These are phyloP conservation scores for Pythium pectinolyticum DNA, from an alignment of 352 stramenopile species.

Conservation along the genomic window DNA sequence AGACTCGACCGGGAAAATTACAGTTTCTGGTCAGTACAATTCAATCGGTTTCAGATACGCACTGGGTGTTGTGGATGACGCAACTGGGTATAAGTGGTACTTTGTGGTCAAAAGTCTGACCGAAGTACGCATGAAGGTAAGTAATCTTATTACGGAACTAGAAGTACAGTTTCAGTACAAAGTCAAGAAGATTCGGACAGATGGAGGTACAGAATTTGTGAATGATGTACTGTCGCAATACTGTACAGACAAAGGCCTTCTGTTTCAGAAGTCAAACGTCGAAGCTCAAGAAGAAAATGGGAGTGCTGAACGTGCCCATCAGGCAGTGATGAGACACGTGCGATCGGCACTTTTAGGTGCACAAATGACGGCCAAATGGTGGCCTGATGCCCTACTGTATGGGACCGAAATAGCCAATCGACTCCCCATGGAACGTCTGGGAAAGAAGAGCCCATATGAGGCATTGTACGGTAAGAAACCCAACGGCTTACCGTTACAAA, in stretches of 20 bases:
- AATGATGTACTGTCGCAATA: constrained; percentile 3
- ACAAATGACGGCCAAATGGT: constrained; percentile 6
- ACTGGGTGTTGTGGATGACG: constrained; percentile 20
- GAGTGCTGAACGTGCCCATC: constrained; percentile 8
- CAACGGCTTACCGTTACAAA: constrained; percentile 5
- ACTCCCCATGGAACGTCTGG: neutral
- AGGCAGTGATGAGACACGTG: neutral
- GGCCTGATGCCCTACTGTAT: constrained; percentile 1
- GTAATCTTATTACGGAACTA: neutral
- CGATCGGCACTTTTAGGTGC: constrained; percentile 4
- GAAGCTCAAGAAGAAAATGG: constrained; percentile 13
- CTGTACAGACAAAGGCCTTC: constrained; percentile 10
- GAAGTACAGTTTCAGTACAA: constrained; percentile 11
- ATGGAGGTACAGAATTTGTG: constrained; percentile 3
- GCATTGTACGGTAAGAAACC: neutral
- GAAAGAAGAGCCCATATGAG: constrained; percentile 8
- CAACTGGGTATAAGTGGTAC: constrained; percentile 20
- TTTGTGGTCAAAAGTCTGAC: constrained; percentile 12
- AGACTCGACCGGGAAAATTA: constrained; percentile 12
- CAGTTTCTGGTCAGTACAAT: constrained; percentile 4
- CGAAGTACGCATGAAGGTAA: neutral
- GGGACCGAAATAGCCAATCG: neutral
- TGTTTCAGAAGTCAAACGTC: constrained; percentile 22
- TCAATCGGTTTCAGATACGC: constrained; percentile 16
- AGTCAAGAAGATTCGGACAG: neutral